Evolutionary conservation across 2,329 filamentous ascomycete genomes (phyloP), one percentile per base, ranked within the genome.

Genomic region (Colletotrichum navitas): DNA sequence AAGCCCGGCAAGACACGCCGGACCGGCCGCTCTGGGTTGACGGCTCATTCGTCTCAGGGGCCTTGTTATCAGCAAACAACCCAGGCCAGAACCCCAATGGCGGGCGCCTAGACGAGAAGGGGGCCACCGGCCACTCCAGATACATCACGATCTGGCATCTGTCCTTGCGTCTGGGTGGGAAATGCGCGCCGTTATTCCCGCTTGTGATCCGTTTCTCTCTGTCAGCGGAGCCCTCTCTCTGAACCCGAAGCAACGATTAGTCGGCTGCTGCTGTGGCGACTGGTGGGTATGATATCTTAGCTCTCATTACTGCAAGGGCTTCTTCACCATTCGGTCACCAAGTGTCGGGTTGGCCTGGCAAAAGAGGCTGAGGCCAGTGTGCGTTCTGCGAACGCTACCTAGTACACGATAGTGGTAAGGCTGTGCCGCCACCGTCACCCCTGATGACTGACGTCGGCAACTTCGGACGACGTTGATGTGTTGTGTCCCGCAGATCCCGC

Each of bases 91-190:
- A 52, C 24, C 36, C 68, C 64, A 59, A 59, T 68, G 26, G 26
- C 52, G 59, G 68, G n/a, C 54, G 64, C 26, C 26, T n/a, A 51
- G 24, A 39, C 45, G 51, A 71, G 68, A 56, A 67, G 63, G 39
- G 36, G 36, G 11, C 10, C 10, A 39, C 10, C 29, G 34, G 5
- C 21, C 43, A 8, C 21, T 41, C 36, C 51, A 24, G 49, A 68
- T 54, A 71, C 34, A 63, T 39, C 41, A 8, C 36, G 45, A 45
- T 56, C 49, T 8, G 55, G n/a, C 63, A 66, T 41, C 43, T 7
- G 16, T 21, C 24, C 12, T n/a, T 52, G 34, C 49, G 45, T 34
- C 56, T 61, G 55, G 41, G 36, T n/a, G 21, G 45, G 32, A 52
- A 56, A 29, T 11, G 12, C 41, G 47, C 36, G 41, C 32, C 39